Evolutionary conservation across 345 rosid genomes (phyloP).

Genomic region (Populus deltoides): DNA sequence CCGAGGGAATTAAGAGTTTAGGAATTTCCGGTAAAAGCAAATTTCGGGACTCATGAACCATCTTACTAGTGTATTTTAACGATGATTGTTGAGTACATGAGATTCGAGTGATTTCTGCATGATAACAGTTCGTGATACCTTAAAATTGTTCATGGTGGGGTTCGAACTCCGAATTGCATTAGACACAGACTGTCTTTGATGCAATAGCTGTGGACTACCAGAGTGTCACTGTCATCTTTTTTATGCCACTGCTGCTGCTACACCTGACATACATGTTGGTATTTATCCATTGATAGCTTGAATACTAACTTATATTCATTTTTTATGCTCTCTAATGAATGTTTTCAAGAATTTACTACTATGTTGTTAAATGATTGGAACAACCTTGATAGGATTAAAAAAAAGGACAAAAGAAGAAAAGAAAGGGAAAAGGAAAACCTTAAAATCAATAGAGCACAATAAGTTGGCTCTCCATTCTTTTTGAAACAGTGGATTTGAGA

Average conservation of each 20-base stretch:
- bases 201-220: conserved; percentile 67
- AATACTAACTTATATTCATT: background rate
- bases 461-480: background rate
- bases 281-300: conserved; percentile 12
- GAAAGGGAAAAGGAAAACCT: background rate
- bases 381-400: background rate
- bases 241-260: conserved; percentile 92
- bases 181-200: conserved; percentile 91
- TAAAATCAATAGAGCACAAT: background rate
- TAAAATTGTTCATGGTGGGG: conserved; percentile 42
- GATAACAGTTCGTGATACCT: background rate
- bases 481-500: background rate
- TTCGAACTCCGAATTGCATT: conserved; percentile 82
- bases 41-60: background rate
- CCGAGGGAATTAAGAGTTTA: conserved; percentile 44
- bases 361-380: background rate
- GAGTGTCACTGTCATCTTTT: conserved; percentile 52
- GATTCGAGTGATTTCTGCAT: background rate
- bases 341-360: background rate
- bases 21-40: conserved; percentile 57
- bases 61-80: background rate
- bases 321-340: background rate
- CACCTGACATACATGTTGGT: conserved; percentile 73
- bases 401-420: no score
- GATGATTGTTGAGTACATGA: background rate